Conservation (phyloP, 1,139 yeast genomes). For the Saccharomyces hybrid region DNA sequence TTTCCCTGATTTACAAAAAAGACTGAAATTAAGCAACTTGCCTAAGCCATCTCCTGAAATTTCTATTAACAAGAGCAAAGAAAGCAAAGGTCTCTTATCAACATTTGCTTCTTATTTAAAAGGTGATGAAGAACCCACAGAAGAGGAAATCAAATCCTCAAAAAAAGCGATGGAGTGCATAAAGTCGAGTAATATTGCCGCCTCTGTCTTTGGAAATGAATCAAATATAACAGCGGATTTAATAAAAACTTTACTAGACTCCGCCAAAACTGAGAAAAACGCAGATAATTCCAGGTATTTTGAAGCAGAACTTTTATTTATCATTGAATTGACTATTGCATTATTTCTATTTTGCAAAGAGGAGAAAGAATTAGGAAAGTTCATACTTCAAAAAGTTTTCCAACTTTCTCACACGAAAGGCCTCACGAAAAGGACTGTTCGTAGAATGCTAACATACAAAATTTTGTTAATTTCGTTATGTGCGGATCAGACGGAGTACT, state of each 20-base stretch:
- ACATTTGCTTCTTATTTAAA: constrained; percentile 88
- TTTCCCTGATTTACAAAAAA: constrained; percentile 56
- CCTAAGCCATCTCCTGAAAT: constrained; percentile 60
- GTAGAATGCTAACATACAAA: constrained; percentile 28
- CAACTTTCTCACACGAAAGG: constrained; percentile 13
- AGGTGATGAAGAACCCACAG: constrained; percentile 92
- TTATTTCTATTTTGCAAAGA: constrained; percentile 42
- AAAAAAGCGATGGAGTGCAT: constrained; percentile 47
- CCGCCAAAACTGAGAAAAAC: constrained; percentile 1
- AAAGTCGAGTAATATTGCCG: constrained; percentile 4
- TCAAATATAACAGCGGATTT: constrained; percentile 1
- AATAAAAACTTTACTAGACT: constrained; percentile 1
- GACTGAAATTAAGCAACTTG: constrained; percentile 44
- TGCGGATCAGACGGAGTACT: constrained; percentile 8
- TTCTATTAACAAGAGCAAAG: constrained; percentile 53
- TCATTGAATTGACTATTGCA: constrained; percentile 27
- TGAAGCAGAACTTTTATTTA: constrained; percentile 5
- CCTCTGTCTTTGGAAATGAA: constrained; percentile 6
- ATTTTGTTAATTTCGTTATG: constrained; percentile 27
- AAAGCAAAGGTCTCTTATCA: constrained; percentile 70
- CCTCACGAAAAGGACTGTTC: constrained; percentile 19
- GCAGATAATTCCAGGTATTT: constrained; percentile 4
- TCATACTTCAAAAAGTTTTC: constrained; percentile 18
- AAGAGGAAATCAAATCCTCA: constrained; percentile 84
- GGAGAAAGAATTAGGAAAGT: constrained; percentile 28